These are phyloP conservation scores for Fusarium nodosum DNA, from an alignment of 2,329 filamentous ascomycete species.

Conservation along the genomic window DNA sequence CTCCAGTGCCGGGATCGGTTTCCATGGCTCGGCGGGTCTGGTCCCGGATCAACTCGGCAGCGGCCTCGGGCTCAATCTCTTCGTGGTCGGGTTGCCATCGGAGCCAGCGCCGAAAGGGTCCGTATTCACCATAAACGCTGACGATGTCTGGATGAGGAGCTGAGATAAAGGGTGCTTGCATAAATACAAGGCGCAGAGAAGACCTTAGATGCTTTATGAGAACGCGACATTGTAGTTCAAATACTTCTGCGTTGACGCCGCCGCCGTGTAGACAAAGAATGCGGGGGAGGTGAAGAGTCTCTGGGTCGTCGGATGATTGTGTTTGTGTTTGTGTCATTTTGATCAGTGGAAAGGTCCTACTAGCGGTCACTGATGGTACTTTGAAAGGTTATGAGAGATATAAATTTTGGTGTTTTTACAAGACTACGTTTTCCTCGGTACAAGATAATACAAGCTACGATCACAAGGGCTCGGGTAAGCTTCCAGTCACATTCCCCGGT, in stretches of 20 bases:
- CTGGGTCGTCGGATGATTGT: constrained; percentile 10
- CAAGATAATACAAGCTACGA: constrained; percentile 14
- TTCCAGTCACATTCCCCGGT: constrained; percentile 20
- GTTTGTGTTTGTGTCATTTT: constrained; percentile 46
- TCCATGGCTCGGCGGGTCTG: constrained; percentile 63
- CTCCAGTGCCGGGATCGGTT: constrained; percentile 66
- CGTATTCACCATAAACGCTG: constrained; percentile 73
- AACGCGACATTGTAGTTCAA: constrained; percentile 75
- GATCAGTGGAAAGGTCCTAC: background rate
- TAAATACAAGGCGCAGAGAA: constrained; percentile 79
- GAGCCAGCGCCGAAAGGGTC: constrained; percentile 74
- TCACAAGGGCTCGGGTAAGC: constrained; percentile 31
- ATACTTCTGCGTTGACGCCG: constrained; percentile 78
- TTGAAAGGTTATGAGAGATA: background rate
- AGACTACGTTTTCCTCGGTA: constrained; percentile 10
- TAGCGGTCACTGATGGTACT: background rate
- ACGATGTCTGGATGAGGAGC: constrained; percentile 72
- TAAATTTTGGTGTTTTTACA: background rate
- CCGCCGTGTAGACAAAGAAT: constrained; percentile 87
- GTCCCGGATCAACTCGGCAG: constrained; percentile 57
- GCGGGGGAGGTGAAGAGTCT: constrained; percentile 64
- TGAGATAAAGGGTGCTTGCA: constrained; percentile 76
- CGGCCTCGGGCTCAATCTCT: constrained; percentile 62
- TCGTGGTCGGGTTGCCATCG: constrained; percentile 72
- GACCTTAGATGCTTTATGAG: constrained; percentile 62